phyloP scores from a whole-genome alignment of 495 filamentous ascomycete species.

The Tuber melanosporum region DNA sequence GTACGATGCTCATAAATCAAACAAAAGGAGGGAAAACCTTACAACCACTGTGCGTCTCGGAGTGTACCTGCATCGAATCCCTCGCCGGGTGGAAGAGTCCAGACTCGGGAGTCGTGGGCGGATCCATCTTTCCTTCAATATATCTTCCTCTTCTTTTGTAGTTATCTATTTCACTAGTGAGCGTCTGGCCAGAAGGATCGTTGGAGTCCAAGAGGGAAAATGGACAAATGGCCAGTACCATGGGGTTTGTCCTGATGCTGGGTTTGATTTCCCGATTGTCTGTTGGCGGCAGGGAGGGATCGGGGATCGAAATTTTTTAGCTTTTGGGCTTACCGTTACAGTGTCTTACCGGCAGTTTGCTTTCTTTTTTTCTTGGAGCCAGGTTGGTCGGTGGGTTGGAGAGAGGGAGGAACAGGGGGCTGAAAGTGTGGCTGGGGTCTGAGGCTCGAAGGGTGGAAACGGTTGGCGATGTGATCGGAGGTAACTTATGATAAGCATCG shows the following conservation, averaged over 20 bases:
- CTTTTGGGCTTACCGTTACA: not conserved
- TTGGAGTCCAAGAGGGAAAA: not conserved
- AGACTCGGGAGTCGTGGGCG: constrained; percentile 28
- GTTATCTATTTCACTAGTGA: not conserved
- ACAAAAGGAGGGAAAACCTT: constrained; percentile 19
- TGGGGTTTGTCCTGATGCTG: not conserved
- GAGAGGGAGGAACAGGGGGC: constrained; percentile 3
- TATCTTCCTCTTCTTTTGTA: not conserved
- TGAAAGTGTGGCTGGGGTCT: not conserved
- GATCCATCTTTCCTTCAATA: constrained; percentile 20
- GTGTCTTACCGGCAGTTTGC: constrained; percentile 6
- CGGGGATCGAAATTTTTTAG: constrained; percentile 6
- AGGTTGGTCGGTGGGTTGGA: not conserved
- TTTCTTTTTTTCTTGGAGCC: not conserved
- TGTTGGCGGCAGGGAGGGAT: constrained; percentile 20
- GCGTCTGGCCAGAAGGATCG: not conserved
- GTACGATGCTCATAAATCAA: not conserved
- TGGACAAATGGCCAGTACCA: not conserved
- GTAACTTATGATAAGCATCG: not conserved
- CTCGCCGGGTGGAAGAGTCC: constrained; percentile 22
- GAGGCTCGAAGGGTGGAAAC: not conserved
- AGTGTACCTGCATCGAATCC: constrained; percentile 31
- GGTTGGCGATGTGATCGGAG: not conserved
- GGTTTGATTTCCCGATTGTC: constrained; percentile 1
- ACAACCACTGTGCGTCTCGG: constrained; percentile 32